A percentile compares a stretch with the other conserved stretches of the same genome.
These are phyloP conservation scores for Blastocrithidia nonstop DNA, from an alignment of 208 protist genomes.

Conservation along the genomic window DNA sequence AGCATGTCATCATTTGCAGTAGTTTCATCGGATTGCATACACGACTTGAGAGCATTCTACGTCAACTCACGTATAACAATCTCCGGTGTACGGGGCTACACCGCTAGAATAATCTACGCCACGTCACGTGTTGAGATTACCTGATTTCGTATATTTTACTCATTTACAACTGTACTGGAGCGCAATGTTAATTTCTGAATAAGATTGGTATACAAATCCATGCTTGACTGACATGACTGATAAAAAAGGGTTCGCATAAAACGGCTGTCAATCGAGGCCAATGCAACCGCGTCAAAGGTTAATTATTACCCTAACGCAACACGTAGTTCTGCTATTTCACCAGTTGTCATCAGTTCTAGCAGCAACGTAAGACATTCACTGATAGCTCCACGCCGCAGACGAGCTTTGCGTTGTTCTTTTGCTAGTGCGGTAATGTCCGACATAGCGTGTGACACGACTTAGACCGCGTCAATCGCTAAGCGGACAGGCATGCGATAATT, in stretches of 20 bases:
- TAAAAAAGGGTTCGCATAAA: constrained; percentile 65
- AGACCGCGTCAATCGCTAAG: constrained; percentile 50
- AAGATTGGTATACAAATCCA: constrained; percentile 36
- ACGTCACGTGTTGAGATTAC: constrained; percentile 19
- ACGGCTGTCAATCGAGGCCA: constrained; percentile 19
- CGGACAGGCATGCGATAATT: constrained; percentile 36
- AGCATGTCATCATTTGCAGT: background rate
- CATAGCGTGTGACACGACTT: constrained; percentile 37
- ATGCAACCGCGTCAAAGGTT: constrained; percentile 31
- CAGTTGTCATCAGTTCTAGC: constrained; percentile 32
- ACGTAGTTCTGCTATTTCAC: constrained; percentile 37
- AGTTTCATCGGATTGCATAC: background rate
- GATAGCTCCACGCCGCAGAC: constrained; percentile 42
- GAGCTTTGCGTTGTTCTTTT: constrained; percentile 38
- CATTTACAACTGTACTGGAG: background rate
- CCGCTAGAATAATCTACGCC: constrained; percentile 20
- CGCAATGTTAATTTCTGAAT: constrained; percentile 25
- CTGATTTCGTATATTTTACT: background rate
- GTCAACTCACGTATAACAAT: constrained; percentile 52
- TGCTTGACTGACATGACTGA: constrained; percentile 36
- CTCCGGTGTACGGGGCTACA: constrained; percentile 52
- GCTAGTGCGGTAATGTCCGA: constrained; percentile 33
- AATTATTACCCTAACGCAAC: constrained; percentile 28
- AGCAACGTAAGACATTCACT: constrained; percentile 44
- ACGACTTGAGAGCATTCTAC: constrained; percentile 15